Conservation (phyloP, 2,329 filamentous ascomycete species). For the Penicillium italicum region DNA sequence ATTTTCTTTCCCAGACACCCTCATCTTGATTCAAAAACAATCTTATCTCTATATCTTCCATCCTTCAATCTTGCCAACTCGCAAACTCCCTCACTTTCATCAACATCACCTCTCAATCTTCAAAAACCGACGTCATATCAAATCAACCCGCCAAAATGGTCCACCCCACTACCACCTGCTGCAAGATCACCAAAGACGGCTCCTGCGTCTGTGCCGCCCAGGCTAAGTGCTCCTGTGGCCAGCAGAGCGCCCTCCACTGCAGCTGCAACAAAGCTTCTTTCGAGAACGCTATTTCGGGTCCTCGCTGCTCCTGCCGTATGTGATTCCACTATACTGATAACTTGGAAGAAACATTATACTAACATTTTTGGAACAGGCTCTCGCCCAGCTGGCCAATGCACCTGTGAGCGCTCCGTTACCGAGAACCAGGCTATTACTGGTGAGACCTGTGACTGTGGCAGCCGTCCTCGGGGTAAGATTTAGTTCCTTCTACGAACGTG, state of each 20-base stretch:
- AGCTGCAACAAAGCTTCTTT: slow-evolving; percentile 70
- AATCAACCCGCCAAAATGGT: slow-evolving; percentile 38
- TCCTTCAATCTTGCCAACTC: neutral
- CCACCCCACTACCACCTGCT: slow-evolving; percentile 54
- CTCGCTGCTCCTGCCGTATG: slow-evolving; percentile 77
- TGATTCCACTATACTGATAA: slow-evolving; percentile 15
- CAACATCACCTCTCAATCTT: neutral
- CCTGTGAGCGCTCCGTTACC: slow-evolving; percentile 65
- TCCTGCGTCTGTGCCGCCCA: slow-evolving; percentile 57
- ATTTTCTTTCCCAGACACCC: neutral
- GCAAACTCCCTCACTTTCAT: neutral
- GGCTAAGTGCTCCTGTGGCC: slow-evolving; percentile 79
- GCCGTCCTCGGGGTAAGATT: slow-evolving; percentile 64
- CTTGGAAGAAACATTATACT: neutral
- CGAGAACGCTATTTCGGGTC: slow-evolving; percentile 71
- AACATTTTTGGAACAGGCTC: slow-evolving; percentile 46
- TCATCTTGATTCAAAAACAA: neutral
- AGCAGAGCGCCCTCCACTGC: slow-evolving; percentile 82
- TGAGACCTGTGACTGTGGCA: slow-evolving; percentile 71
- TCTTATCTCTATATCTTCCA: neutral
- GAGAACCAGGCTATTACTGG: slow-evolving; percentile 66
- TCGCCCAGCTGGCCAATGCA: slow-evolving; percentile 75
- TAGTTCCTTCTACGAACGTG: neutral
- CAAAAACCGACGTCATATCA: neutral
- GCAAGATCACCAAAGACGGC: slow-evolving; percentile 52